Percentiles rank a stretch among this genome's conserved stretches.
These are phyloP conservation scores for Nakataea oryzae DNA, from an alignment of 2,329 filamentous ascomycete genomes.

Conservation along the genomic window DNA sequence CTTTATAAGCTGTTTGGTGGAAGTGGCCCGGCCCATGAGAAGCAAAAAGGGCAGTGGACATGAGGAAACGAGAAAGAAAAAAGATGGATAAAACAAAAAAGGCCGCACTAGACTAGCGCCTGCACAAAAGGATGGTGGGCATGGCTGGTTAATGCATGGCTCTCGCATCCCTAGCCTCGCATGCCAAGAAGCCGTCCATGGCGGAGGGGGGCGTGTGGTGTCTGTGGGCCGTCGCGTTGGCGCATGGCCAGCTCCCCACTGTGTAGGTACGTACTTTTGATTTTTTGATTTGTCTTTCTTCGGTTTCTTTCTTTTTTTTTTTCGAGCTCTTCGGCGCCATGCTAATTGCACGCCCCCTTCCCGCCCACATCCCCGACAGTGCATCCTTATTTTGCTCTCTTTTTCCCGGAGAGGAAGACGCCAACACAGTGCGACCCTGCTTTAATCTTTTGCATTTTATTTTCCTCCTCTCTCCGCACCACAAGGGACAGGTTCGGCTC, in stretches of 20 bases:
- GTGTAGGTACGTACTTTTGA: neutral
- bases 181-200: neutral
- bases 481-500: neutral
- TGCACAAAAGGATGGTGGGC: neutral
- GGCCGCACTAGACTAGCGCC: neutral
- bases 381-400: no score
- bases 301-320: neutral
- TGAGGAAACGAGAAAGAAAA: neutral
- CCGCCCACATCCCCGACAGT: no score
- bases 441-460: neutral
- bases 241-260: neutral
- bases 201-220: neutral
- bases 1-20: no score
- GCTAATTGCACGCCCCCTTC: no score
- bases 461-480: neutral
- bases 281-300: neutral
- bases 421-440: neutral
- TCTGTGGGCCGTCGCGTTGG: neutral
- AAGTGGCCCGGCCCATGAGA: neutral
- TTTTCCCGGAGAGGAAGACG: neutral
- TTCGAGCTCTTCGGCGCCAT: no score
- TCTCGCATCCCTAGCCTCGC: neutral
- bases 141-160: neutral
- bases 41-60: neutral
- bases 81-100: neutral